phyloP scores from a whole-genome alignment of 768 basidiomycete species.

The Xanthoconium stramineum region DNA sequence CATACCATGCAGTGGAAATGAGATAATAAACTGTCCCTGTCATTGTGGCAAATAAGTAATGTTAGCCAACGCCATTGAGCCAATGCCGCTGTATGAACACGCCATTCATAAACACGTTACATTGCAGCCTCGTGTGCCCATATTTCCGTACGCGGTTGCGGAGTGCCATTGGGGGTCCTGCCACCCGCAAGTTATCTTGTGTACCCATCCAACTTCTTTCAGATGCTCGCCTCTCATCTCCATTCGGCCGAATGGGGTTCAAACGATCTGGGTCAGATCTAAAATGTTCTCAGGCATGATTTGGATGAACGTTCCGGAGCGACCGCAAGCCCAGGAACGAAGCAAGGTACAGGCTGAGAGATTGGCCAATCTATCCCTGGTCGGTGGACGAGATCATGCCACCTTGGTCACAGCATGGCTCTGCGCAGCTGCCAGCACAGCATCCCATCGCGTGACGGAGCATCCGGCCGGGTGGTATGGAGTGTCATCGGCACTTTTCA shows the following conservation, averaged over 20 bases:
- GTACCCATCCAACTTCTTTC: not conserved
- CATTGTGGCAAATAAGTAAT: slow-evolving; percentile 1
- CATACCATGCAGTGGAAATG: slow-evolving; percentile 11
- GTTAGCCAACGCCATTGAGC: not conserved
- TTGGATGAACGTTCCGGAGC: slow-evolving; percentile 1
- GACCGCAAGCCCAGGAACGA: slow-evolving; percentile 8
- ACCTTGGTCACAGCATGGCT: slow-evolving; percentile 20
- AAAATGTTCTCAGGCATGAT: slow-evolving; percentile 10
- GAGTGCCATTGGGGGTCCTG: slow-evolving; percentile 13
- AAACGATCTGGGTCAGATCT: slow-evolving; percentile 2
- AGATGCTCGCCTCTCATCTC: not conserved
- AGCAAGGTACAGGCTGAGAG: slow-evolving; percentile 12
- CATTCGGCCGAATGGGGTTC: slow-evolving; percentile 2
- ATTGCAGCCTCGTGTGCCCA: slow-evolving; percentile 23
- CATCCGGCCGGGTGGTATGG: not conserved
- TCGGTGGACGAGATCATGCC: slow-evolving; percentile 16
- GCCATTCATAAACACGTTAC: slow-evolving; percentile 17
- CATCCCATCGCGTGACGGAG: not conserved
- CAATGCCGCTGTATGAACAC: slow-evolving; percentile 17
- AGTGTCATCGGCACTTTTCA: slow-evolving; percentile 8
- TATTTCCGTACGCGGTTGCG: slow-evolving; percentile 20
- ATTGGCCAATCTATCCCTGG: slow-evolving; percentile 11
- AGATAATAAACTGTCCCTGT: slow-evolving; percentile 10
- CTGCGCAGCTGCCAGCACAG: not conserved
- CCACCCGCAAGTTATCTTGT: not conserved